phyloP scores from a whole-genome alignment of 805 yeast genomes.

The Crinitomyces ghanaensis region DNA sequence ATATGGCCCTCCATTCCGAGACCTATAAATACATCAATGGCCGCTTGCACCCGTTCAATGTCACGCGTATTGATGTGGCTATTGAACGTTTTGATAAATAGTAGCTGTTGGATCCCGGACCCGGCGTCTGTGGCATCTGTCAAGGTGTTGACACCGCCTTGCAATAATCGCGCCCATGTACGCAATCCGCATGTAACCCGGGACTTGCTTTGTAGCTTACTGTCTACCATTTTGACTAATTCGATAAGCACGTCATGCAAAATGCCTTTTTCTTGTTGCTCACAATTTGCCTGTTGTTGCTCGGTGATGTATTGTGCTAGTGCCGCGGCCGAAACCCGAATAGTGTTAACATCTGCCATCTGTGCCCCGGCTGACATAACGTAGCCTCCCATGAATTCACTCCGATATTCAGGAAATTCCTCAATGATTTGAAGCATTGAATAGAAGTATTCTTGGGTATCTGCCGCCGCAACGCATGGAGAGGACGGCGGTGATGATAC shows the following conservation, averaged over 20 bases:
- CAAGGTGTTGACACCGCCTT: constrained; percentile 15
- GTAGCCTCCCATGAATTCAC: constrained; percentile 19
- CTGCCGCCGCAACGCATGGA: constrained; percentile 1
- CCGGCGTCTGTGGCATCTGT: constrained; percentile 17
- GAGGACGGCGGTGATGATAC: neutral
- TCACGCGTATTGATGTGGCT: constrained; percentile 41
- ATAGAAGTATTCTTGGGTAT: constrained; percentile 2
- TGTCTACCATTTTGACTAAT: constrained; percentile 5
- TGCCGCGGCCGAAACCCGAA: constrained; percentile 8
- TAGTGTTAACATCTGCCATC: constrained; percentile 9
- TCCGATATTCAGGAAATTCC: neutral
- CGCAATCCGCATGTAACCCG: constrained; percentile 7
- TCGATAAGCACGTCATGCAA: constrained; percentile 4
- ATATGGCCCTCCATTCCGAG: constrained; percentile 19
- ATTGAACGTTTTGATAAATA: constrained; percentile 33
- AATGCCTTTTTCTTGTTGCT: neutral
- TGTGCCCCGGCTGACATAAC: constrained; percentile 22
- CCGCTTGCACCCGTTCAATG: constrained; percentile 28
- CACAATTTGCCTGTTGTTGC: neutral
- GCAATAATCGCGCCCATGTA: constrained; percentile 7
- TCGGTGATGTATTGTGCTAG: constrained; percentile 6
- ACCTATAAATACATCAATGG: constrained; percentile 35
- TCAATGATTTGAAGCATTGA: constrained; percentile 4
- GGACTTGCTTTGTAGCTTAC: constrained; percentile 1
- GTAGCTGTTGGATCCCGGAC: constrained; percentile 31